Conservation (phyloP, 768 basidiomycete genomes). For the Rhodotorula graminis region DNA sequence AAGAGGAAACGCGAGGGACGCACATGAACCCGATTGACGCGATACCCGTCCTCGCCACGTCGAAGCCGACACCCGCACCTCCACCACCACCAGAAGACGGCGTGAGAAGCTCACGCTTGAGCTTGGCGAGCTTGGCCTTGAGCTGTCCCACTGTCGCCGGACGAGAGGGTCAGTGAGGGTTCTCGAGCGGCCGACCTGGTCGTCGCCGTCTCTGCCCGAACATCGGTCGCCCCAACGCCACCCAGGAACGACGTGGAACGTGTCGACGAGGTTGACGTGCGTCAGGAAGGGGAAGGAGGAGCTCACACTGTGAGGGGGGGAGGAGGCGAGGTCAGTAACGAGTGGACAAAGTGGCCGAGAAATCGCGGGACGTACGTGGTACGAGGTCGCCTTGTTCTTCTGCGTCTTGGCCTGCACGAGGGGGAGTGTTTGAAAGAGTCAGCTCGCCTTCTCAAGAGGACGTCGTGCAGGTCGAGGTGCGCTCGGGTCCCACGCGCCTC, state of each 20-base stretch:
- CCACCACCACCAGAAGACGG: slow-evolving; percentile 73
- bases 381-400: slow-evolving; percentile 9
- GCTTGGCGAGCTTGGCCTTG: slow-evolving; percentile 88
- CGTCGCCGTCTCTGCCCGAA: too few species aligned
- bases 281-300: not conserved
- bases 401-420: not conserved
- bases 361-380: not conserved
- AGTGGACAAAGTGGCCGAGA: too few species aligned
- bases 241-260: too few species aligned
- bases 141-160: slow-evolving; percentile 11
- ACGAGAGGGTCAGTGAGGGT: not conserved
- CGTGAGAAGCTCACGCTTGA: slow-evolving; percentile 84
- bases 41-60: slow-evolving; percentile 95
- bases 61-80: slow-evolving; percentile 85
- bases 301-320: not conserved
- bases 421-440: not conserved
- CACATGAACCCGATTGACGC: slow-evolving; percentile 74
- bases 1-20: slow-evolving; percentile 46
- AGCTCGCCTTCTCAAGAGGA: not conserved
- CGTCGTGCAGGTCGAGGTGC: too few species aligned
- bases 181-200: too few species aligned
- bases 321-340: not conserved
- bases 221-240: too few species aligned
- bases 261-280: too few species aligned
- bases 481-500: too few species aligned